A percentile compares a stretch with the other conserved stretches of the same genome.
These are phyloP conservation scores for Trichoderma harzianum DNA, from an alignment of 2,329 filamentous ascomycete species.

Conservation along the genomic window DNA sequence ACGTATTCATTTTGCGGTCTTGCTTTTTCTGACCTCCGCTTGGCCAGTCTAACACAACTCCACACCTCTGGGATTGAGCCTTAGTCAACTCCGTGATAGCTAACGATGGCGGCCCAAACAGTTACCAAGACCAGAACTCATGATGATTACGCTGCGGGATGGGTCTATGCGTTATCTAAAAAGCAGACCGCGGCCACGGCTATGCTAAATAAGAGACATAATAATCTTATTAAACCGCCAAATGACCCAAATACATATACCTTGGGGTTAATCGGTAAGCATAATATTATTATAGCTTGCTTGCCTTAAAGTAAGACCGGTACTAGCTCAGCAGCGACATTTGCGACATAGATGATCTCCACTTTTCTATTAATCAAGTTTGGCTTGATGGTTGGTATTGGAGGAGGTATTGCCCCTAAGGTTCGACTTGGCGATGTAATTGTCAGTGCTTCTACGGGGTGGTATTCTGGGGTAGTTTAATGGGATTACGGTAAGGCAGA, in stretches of 20 bases:
- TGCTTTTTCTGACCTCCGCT: too few relatives aligned
- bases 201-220: neutral
- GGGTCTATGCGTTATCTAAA: neutral
- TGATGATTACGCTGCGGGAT: neutral
- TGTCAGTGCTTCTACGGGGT: neutral
- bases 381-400: neutral
- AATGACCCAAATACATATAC: neutral
- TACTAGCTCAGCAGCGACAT: neutral
- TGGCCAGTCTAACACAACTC: neutral
- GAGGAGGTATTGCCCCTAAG: neutral
- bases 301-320: neutral
- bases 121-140: neutral
- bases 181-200: neutral
- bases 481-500: neutral
- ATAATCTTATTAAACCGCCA: neutral
- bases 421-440: neutral
- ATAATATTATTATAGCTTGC: neutral
- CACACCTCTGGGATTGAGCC: neutral
- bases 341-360: neutral
- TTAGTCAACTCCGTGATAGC: neutral
- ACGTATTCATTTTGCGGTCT: too few relatives aligned
- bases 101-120: neutral
- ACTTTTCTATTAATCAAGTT: neutral
- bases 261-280: neutral
- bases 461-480: neutral